These are phyloP conservation scores for Spatholobus suberectus DNA, from an alignment of 306 rosid genomes.

Conservation along the genomic window DNA sequence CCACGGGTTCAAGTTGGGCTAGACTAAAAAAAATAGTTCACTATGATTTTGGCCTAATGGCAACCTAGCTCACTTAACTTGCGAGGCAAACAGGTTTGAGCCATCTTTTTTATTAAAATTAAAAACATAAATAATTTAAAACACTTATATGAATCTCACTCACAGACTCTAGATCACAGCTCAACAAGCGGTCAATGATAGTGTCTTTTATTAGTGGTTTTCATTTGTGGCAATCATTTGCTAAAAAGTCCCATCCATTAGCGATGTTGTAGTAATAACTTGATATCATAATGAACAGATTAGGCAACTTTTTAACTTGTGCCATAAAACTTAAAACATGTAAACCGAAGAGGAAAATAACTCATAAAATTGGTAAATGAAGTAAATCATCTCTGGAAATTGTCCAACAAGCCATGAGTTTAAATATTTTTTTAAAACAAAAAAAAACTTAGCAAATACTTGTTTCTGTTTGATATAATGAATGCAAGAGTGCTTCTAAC, in stretches of 20 bases:
- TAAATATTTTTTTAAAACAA: neutral
- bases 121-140: too few relatives aligned
- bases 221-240: neutral
- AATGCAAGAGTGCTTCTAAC: conserved; percentile 87
- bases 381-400: conserved; percentile 29
- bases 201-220: too few relatives aligned
- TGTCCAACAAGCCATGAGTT: conserved; percentile 25
- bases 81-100: too few relatives aligned
- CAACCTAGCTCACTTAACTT: too few relatives aligned
- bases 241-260: neutral
- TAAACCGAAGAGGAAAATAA: conserved; percentile 21
- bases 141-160: too few relatives aligned
- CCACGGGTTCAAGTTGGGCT: too few relatives aligned
- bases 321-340: conserved; percentile 19
- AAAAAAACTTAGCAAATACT: conserved; percentile 9
- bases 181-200: too few relatives aligned
- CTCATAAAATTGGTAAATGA: conserved; percentile 13
- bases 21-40: too few relatives aligned
- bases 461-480: conserved; percentile 49
- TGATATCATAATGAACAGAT: neutral
- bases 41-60: too few relatives aligned
- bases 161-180: too few relatives aligned
- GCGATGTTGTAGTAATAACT: neutral
- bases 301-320: neutral
- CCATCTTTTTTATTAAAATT: too few relatives aligned